phyloP scores from a whole-genome alignment of 257 asterid genomes.

The Echium plantagineum region DNA sequence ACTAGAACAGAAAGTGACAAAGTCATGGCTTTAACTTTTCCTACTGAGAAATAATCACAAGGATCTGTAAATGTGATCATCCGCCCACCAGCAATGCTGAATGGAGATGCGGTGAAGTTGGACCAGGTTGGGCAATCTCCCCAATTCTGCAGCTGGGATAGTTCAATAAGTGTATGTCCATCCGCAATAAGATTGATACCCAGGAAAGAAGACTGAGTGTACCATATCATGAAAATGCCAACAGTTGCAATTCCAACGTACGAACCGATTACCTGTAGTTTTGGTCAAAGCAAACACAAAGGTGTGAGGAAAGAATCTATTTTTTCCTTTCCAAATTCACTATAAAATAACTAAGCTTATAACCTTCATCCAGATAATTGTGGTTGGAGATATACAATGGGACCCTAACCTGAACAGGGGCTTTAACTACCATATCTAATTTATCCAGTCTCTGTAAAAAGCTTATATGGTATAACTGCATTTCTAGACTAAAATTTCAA shows the following conservation, averaged over 20 bases:
- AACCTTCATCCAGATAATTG: too few relatives aligned
- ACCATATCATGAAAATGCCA: constrained; percentile 80
- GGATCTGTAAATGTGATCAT: constrained; percentile 44
- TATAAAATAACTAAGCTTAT: not conserved
- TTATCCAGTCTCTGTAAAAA: too few relatives aligned
- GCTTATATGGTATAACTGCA: too few relatives aligned
- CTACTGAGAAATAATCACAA: constrained; percentile 61
- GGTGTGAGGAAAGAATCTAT: too few relatives aligned
- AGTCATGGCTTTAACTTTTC: constrained; percentile 83
- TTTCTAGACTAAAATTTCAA: too few relatives aligned
- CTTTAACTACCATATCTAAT: too few relatives aligned
- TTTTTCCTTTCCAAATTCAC: too few relatives aligned
- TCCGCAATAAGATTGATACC: constrained; percentile 54
- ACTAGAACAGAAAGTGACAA: constrained; percentile 80
- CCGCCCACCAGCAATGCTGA: constrained; percentile 44
- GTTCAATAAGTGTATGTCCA: constrained; percentile 67
- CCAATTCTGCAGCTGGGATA: constrained; percentile 85
- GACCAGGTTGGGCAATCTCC: constrained; percentile 77
- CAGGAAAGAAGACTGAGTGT: constrained; percentile 66
- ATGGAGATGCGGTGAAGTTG: constrained; percentile 58
- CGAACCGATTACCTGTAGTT: constrained; percentile 67
- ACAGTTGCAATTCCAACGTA: constrained; percentile 85
- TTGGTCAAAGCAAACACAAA: not conserved
- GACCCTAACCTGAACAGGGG: too few relatives aligned
- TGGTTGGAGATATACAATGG: too few relatives aligned